Percentiles rank a stretch among this genome's conserved stretches.
Evolutionary conservation across 2,329 filamentous ascomycete genomes (phyloP).

Genomic region (Xylariales sp.): DNA sequence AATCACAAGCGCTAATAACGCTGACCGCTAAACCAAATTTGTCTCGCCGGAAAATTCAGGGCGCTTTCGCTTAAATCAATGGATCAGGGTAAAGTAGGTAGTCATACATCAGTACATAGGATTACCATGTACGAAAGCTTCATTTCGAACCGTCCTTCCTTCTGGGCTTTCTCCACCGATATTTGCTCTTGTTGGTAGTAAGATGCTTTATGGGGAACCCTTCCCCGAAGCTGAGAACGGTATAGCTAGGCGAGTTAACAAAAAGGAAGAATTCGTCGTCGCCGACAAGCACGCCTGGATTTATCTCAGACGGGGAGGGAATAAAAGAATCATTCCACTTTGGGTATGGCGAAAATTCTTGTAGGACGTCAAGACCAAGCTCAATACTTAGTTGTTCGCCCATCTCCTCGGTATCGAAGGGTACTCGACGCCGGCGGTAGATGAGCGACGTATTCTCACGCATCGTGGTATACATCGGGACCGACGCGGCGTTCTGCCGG

Average conservation of each 20-base stretch:
- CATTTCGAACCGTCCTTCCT: conserved; percentile 16
- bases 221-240: conserved; percentile 45
- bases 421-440: conserved; percentile 30
- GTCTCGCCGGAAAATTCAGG: conserved; percentile 34
- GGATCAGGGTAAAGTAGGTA: not conserved
- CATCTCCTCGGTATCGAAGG: conserved; percentile 21
- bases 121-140: not conserved
- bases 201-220: conserved; percentile 38
- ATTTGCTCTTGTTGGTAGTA: conserved; percentile 17
- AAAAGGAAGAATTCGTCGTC: conserved; percentile 48
- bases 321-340: conserved; percentile 31
- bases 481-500: conserved; percentile 3
- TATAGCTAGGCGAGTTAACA: conserved; percentile 45
- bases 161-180: conserved; percentile 35
- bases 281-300: conserved; percentile 38
- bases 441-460: conserved; percentile 21
- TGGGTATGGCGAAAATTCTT: conserved; percentile 34
- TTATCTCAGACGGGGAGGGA: conserved; percentile 25
- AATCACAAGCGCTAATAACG: not conserved
- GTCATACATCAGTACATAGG: not conserved
- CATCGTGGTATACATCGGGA: conserved; percentile 35
- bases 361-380: conserved; percentile 34
- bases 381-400: conserved; percentile 31
- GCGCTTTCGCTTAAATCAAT: conserved; percentile 5
- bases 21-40: conserved; percentile 33